These are phyloP conservation scores for Comarum palustre DNA, from an alignment of 306 rosid species.

Conservation along the genomic window DNA sequence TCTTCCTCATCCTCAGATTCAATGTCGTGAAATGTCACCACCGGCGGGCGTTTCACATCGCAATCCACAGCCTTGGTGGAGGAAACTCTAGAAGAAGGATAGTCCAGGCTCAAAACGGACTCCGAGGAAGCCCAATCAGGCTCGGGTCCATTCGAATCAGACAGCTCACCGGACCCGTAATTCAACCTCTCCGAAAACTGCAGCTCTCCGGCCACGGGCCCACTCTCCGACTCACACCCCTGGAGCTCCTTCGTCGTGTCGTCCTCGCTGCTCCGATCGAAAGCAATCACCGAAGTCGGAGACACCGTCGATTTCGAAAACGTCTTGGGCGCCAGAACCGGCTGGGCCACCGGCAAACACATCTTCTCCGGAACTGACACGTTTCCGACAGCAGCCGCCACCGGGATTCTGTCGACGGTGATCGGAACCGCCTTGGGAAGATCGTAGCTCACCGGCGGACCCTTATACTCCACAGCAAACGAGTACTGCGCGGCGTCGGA, in stretches of 20 bases:
- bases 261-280: conserved; percentile 44
- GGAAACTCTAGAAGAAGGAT: conserved; percentile 82
- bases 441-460: conserved; percentile 67
- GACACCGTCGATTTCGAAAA: conserved; percentile 68
- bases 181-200: conserved; percentile 59
- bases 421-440: conserved; percentile 75
- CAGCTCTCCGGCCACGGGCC: conserved; percentile 12
- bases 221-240: conserved; percentile 40
- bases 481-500: conserved; percentile 47
- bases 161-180: conserved; percentile 60
- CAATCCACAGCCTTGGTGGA: conserved; percentile 58
- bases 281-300: conserved; percentile 68
- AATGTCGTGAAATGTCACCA: conserved; percentile 58
- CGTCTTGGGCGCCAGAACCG: conserved; percentile 47
- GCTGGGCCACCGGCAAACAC: conserved; percentile 83
- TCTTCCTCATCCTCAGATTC: conserved; percentile 61
- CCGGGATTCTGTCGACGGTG: conserved; percentile 58
- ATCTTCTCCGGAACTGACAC: conserved; percentile 43
- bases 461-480: conserved; percentile 68
- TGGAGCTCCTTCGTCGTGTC: conserved; percentile 44
- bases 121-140: conserved; percentile 71
- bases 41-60: conserved; percentile 46
- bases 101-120: conserved; percentile 74
- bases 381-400: conserved; percentile 55
- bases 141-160: conserved; percentile 50